Percentiles rank a stretch among this genome's conserved stretches.
phyloP scores from a whole-genome alignment of 768 basidiomycete species.

The Tubosaeta sp. region DNA sequence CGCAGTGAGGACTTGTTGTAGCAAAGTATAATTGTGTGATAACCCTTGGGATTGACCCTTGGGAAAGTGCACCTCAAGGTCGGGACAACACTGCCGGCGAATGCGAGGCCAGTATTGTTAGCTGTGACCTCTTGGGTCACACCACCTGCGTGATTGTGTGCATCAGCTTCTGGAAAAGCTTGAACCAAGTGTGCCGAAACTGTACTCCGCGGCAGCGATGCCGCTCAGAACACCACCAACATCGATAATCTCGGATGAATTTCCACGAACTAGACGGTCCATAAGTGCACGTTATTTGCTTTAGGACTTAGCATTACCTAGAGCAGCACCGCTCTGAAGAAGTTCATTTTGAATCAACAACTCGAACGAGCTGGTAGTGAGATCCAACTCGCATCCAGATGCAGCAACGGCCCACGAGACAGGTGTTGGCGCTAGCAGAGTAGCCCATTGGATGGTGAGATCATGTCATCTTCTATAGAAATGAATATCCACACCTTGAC shows the following conservation, averaged over 20 bases:
- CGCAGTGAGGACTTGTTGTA: slow-evolving; percentile 9
- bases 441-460: slow-evolving; percentile 4
- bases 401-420: not conserved
- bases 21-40: not conserved
- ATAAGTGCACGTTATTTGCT: not conserved
- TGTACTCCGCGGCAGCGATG: slow-evolving; percentile 4
- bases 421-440: slow-evolving; percentile 6
- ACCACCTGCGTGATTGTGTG: slow-evolving; percentile 1
- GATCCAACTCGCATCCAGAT: slow-evolving; percentile 6
- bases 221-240: slow-evolving; percentile 6
- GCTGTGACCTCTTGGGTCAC: not conserved
- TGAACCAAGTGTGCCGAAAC: not conserved
- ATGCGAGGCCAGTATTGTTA: not conserved
- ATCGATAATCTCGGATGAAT: slow-evolving; percentile 6
- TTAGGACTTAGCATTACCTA: not conserved
- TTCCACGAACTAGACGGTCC: not conserved
- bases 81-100: not conserved
- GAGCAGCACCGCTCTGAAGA: not conserved
- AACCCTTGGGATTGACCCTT: not conserved
- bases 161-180: not conserved
- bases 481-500: slow-evolving; percentile 7
- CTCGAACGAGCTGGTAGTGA: slow-evolving; percentile 1
- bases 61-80: not conserved
- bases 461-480: not conserved
- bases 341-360: not conserved